Conservation (phyloP, 768 basidiomycete genomes). For the Wakefieldia striispora region DNA sequence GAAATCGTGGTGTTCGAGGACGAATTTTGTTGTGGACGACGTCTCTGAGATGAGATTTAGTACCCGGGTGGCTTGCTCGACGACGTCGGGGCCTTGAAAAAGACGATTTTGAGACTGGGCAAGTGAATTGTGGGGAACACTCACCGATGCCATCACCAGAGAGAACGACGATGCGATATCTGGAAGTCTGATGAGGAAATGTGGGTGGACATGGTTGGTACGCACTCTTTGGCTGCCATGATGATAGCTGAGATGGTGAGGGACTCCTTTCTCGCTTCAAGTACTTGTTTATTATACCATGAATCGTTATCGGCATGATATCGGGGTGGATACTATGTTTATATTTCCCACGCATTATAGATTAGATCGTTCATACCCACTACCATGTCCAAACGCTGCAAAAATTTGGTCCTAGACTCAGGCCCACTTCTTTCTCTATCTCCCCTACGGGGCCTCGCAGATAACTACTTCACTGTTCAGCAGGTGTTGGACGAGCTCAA, state of each 20-base stretch:
- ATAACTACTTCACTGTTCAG: constrained; percentile 83
- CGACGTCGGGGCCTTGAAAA: constrained; percentile 80
- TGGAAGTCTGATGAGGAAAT: constrained; percentile 28
- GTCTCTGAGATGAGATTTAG: constrained; percentile 67
- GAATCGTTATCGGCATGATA: too few relatives aligned
- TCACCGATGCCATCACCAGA: constrained; percentile 97
- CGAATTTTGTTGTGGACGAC: constrained; percentile 64
- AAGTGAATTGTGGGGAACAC: constrained; percentile 10
- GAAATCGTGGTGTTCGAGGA: constrained; percentile 74
- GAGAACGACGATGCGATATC: constrained; percentile 85
- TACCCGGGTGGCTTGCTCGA: constrained; percentile 80
- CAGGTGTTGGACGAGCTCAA: constrained; percentile 89
- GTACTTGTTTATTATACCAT: background rate
- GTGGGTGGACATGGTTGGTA: constrained; percentile 10
- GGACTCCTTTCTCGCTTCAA: background rate
- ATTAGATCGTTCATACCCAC: constrained; percentile 1
- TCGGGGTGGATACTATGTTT: background rate
- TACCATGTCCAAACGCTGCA: constrained; percentile 50
- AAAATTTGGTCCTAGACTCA: constrained; percentile 87
- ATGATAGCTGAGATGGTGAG: background rate
- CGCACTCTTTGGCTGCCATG: constrained; percentile 49
- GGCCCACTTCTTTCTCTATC: constrained; percentile 88
- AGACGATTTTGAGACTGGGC: background rate
- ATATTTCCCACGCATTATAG: constrained; percentile 10
- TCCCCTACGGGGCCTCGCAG: constrained; percentile 85